Conservation (phyloP, 495 filamentous ascomycete genomes). For the Penicillium nucicola region DNA sequence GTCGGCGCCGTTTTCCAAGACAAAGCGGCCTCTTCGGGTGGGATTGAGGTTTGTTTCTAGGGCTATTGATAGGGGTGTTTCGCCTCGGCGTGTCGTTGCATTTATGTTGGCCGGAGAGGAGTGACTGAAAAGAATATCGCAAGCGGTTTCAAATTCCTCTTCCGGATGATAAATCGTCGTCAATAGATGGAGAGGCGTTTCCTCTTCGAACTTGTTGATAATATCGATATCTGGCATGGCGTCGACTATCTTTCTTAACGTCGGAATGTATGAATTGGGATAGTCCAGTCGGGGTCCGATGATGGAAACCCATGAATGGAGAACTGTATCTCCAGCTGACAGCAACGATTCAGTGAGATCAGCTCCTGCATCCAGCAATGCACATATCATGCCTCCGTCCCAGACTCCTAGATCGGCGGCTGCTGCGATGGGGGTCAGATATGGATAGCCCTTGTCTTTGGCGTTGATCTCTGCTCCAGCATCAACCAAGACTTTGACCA, state of each 20-base stretch:
- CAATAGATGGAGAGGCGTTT: slow-evolving; percentile 14
- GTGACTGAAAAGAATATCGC: slow-evolving; percentile 3
- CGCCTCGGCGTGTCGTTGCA: slow-evolving; percentile 2
- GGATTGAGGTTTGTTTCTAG: slow-evolving; percentile 8
- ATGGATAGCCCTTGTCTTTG: slow-evolving; percentile 18
- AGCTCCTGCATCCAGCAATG: slow-evolving; percentile 13
- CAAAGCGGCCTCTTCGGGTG: slow-evolving; percentile 1
- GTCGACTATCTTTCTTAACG: slow-evolving; percentile 5
- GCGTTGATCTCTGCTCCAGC: slow-evolving; percentile 21
- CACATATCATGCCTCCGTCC: slow-evolving; percentile 12
- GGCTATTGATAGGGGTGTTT: slow-evolving; percentile 9
- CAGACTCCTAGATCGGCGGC: slow-evolving; percentile 17
- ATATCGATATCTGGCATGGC: slow-evolving; percentile 14
- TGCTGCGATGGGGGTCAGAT: slow-evolving; percentile 11
- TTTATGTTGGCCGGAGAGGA: slow-evolving; percentile 7
- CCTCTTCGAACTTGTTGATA: slow-evolving; percentile 7
- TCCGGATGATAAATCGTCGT: slow-evolving; percentile 14
- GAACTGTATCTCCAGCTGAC: slow-evolving; percentile 10
- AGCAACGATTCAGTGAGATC: slow-evolving; percentile 4
- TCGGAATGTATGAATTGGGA: slow-evolving; percentile 11
- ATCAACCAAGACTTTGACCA: slow-evolving; percentile 15
- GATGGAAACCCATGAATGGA: slow-evolving; percentile 16
- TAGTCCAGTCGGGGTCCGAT: slow-evolving; percentile 17
- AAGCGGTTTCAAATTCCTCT: slow-evolving; percentile 14
- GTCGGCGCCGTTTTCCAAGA: slow-evolving; percentile 12